These are phyloP conservation scores for Beauveria rudraprayagi DNA, from an alignment of 2,329 filamentous ascomycete genomes.

Conservation along the genomic window DNA sequence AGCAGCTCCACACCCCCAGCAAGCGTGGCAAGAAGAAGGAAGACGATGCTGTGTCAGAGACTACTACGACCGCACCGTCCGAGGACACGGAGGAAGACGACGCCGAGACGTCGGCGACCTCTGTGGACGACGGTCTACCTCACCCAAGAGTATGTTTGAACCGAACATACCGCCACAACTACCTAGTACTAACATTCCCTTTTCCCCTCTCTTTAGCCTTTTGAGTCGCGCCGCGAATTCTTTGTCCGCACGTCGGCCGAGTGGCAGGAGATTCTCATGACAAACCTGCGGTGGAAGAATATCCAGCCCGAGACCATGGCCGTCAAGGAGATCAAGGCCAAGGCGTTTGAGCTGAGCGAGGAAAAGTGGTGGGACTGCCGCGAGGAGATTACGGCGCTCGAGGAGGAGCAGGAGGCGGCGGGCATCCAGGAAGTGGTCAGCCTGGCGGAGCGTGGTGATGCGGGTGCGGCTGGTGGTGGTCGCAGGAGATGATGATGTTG, in stretches of 20 bases:
- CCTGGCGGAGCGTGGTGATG: conserved; percentile 63
- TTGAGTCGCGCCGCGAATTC: conserved; percentile 87
- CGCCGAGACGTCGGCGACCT: conserved; percentile 38
- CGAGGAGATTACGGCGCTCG: conserved; percentile 83
- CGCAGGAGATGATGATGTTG: conserved; percentile 21
- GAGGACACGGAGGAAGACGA: conserved; percentile 35
- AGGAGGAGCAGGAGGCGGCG: conserved; percentile 93
- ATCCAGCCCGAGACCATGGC: conserved; percentile 59
- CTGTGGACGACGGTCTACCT: conserved; percentile 66
- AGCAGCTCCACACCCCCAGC: conserved; percentile 40
- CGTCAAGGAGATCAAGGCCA: conserved; percentile 87
- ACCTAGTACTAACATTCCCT: background rate
- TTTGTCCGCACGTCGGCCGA: conserved; percentile 78
- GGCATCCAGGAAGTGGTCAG: conserved; percentile 93
- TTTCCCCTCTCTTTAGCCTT: conserved; percentile 48
- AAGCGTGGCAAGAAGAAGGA: conserved; percentile 50
- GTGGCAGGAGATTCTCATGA: conserved; percentile 85
- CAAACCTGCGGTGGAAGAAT: conserved; percentile 60
- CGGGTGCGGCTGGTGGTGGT: conserved; percentile 29
- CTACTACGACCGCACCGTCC: conserved; percentile 15
- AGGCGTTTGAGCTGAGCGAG: conserved; percentile 84
- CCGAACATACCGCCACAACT: no score
- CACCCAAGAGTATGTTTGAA: conserved; percentile 47
- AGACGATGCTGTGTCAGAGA: conserved; percentile 32
- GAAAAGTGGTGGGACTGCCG: conserved; percentile 98